phyloP scores from a whole-genome alignment of 140 eudicot genomes.

The Bidens hawaiensis region DNA sequence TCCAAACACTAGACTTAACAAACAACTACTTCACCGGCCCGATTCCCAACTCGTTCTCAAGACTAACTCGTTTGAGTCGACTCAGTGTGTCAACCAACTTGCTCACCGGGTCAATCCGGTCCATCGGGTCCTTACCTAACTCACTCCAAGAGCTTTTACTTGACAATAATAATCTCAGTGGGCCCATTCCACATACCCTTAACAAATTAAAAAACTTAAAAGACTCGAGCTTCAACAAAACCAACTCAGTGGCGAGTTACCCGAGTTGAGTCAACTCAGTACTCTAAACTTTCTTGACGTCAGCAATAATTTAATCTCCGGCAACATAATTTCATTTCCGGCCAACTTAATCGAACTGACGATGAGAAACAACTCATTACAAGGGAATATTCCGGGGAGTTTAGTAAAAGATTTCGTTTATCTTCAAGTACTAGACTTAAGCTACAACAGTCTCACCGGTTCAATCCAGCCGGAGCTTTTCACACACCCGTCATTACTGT shows the following conservation, averaged over 20 bases:
- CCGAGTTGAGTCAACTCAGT: conserved; percentile 58
- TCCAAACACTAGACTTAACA: conserved; percentile 59
- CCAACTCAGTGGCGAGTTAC: conserved; percentile 57
- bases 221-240: conserved; percentile 74
- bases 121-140: conserved; percentile 38
- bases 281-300: conserved; percentile 47
- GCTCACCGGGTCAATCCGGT: conserved; percentile 57
- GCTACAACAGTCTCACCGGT: conserved; percentile 69
- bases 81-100: conserved; percentile 61
- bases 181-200: conserved; percentile 42
- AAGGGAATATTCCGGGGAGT: conserved; percentile 49
- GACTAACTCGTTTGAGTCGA: conserved; percentile 44
- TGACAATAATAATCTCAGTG: conserved; percentile 51
- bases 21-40: conserved; percentile 65
- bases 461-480: conserved; percentile 61
- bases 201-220: conserved; percentile 43
- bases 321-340: conserved; percentile 38
- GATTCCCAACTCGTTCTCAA: conserved; percentile 45
- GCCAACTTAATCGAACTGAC: conserved; percentile 40
- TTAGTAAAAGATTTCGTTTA: conserved; percentile 11
- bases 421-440: conserved; percentile 78
- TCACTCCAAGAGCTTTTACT: conserved; percentile 57
- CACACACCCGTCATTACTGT: conserved; percentile 64
- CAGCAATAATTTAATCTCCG: conserved; percentile 63
- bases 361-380: conserved; percentile 50